Evolutionary conservation across 257 asterid genomes (phyloP).

Genomic region (Penstemon davidsonii): DNA sequence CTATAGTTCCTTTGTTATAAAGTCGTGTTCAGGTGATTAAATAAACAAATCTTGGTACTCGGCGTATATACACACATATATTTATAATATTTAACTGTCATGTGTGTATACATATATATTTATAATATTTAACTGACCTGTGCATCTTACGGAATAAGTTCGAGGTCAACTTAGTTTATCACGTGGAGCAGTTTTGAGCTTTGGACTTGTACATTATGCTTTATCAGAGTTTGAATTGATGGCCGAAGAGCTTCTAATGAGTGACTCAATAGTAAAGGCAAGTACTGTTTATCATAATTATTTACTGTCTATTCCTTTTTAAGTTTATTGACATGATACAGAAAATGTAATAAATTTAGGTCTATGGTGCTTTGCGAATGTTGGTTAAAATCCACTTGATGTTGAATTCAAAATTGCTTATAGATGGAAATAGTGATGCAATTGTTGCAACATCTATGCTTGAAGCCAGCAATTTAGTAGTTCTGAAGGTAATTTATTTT

Average conservation of each 20-base stretch:
- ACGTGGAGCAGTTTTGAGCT: conserved; percentile 70
- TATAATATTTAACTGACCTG: conserved; percentile 22
- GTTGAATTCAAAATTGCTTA: conserved; percentile 78
- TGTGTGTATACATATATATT: not conserved
- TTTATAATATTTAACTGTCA: not conserved
- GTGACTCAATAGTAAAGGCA: conserved; percentile 81
- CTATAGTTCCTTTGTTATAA: conserved; percentile 79
- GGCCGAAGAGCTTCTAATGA: conserved; percentile 96
- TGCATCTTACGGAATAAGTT: conserved; percentile 48
- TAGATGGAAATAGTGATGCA: conserved; percentile 69
- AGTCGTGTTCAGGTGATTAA: conserved; percentile 83
- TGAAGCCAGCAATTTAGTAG: conserved; percentile 89
- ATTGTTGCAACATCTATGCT: conserved; percentile 78
- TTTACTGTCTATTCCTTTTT: conserved; percentile 23
- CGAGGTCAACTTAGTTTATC: conserved; percentile 89
- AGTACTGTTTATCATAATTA: conserved; percentile 30
- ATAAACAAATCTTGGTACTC: conserved; percentile 29
- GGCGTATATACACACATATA: not conserved
- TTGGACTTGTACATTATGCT: conserved; percentile 70
- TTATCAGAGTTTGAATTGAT: conserved; percentile 78
- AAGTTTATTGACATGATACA: conserved; percentile 36
- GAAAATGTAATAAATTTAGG: conserved; percentile 44
- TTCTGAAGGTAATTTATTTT: conserved; percentile 68
- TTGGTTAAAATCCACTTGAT: conserved; percentile 89
- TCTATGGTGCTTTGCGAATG: conserved; percentile 90